phyloP scores from a whole-genome alignment of 2,329 filamentous ascomycete genomes.

The Calonectria multiphialidica region DNA sequence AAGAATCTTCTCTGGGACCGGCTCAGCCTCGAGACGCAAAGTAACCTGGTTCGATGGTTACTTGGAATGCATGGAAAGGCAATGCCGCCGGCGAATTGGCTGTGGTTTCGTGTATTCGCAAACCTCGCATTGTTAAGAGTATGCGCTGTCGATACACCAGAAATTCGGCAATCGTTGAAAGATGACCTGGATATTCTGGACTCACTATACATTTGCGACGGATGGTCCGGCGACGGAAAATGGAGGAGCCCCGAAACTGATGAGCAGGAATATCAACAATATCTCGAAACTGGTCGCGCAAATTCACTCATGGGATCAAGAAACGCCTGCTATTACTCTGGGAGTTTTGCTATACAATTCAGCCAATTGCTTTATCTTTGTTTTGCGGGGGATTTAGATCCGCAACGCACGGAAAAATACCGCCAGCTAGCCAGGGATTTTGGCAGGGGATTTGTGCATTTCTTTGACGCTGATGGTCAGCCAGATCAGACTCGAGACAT shows the following conservation, averaged over 20 bases:
- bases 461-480: slow-evolving; percentile 58
- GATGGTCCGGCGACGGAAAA: slow-evolving; percentile 60
- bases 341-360: slow-evolving; percentile 65
- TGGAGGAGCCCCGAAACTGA: slow-evolving; percentile 48
- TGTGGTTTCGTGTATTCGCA: slow-evolving; percentile 62
- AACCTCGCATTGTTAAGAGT: slow-evolving; percentile 58
- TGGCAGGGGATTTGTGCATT: slow-evolving; percentile 56
- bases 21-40: slow-evolving; percentile 45
- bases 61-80: slow-evolving; percentile 54
- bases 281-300: background rate
- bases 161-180: slow-evolving; percentile 50
- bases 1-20: slow-evolving; percentile 46
- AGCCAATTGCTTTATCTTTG: slow-evolving; percentile 58
- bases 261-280: slow-evolving; percentile 52
- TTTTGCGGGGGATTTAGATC: slow-evolving; percentile 54
- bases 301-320: background rate
- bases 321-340: slow-evolving; percentile 57
- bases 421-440: slow-evolving; percentile 54
- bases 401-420: slow-evolving; percentile 51
- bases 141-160: slow-evolving; percentile 49
- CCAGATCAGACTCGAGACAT: background rate
- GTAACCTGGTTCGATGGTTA: slow-evolving; percentile 56
- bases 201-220: slow-evolving; percentile 55
- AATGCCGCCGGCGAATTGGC: slow-evolving; percentile 62
- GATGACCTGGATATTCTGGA: slow-evolving; percentile 57